These are phyloP conservation scores for Xanthoceras sorbifolium DNA, from an alignment of 345 rosid species.

Conservation along the genomic window DNA sequence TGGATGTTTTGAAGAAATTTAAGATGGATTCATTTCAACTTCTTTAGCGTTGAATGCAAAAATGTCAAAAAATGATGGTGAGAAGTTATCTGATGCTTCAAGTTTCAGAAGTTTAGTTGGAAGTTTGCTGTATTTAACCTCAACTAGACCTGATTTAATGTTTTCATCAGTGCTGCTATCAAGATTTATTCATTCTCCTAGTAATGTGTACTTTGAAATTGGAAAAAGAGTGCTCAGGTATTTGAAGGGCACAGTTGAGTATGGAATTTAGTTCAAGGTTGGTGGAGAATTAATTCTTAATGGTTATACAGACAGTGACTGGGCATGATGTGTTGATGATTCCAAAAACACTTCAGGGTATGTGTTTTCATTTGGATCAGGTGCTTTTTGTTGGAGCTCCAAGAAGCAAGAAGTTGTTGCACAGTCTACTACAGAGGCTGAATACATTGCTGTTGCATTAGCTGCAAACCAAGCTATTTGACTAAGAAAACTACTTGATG, in stretches of 20 bases:
- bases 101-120: background rate
- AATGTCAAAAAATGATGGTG: background rate
- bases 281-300: too few species aligned
- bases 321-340: background rate
- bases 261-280: background rate
- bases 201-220: background rate
- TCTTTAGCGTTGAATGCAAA: background rate
- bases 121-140: background rate
- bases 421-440: background rate
- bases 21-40: background rate
- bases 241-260: background rate
- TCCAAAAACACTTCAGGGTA: background rate
- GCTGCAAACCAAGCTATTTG: background rate
- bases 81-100: background rate
- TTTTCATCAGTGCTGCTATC: background rate
- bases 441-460: background rate
- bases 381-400: background rate
- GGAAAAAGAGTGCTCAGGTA: background rate
- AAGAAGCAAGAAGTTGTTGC: constrained; percentile 9
- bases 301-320: background rate
- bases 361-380: background rate
- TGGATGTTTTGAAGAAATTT: background rate
- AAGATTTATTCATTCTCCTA: background rate
- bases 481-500: background rate
- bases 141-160: background rate